phyloP scores from a whole-genome alignment of 106 monocot genomes.

The Platanthera guangdongensis region DNA sequence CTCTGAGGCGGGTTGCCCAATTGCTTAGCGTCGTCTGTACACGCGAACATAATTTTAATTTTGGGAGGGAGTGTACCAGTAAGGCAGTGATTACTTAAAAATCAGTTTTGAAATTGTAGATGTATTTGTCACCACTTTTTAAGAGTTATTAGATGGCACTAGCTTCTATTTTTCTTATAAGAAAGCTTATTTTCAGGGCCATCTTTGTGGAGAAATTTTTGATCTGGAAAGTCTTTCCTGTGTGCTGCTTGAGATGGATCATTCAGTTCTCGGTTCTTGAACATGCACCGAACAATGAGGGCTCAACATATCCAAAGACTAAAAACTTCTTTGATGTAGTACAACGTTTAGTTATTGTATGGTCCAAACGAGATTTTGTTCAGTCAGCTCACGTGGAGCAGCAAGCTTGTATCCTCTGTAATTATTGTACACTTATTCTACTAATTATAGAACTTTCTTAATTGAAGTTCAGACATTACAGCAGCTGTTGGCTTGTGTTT shows the following conservation, averaged over 20 bases:
- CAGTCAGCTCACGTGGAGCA: conserved; percentile 77
- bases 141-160: background rate
- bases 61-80: background rate
- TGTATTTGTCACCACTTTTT: background rate
- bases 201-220: conserved; percentile 88
- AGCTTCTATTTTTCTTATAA: background rate
- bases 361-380: conserved; percentile 86
- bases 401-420: conserved; percentile 93
- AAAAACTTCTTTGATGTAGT: conserved; percentile 35
- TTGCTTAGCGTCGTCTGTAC: no score
- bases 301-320: conserved; percentile 29
- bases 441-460: conserved; percentile 17
- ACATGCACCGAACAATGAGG: conserved; percentile 30
- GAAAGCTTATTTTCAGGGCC: conserved; percentile 35
- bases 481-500: conserved; percentile 80
- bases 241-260: conserved; percentile 92
- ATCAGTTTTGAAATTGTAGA: background rate
- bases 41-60: background rate
- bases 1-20: no score
- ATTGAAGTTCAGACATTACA: conserved; percentile 60
- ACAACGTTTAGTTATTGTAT: conserved; percentile 41
- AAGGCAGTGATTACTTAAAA: background rate
- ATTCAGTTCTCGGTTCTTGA: conserved; percentile 84
- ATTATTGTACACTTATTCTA: conserved; percentile 1
- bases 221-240: conserved; percentile 77